phyloP scores from a whole-genome alignment of 352 stramenopile species.

The Phytophthora agathidicida region DNA sequence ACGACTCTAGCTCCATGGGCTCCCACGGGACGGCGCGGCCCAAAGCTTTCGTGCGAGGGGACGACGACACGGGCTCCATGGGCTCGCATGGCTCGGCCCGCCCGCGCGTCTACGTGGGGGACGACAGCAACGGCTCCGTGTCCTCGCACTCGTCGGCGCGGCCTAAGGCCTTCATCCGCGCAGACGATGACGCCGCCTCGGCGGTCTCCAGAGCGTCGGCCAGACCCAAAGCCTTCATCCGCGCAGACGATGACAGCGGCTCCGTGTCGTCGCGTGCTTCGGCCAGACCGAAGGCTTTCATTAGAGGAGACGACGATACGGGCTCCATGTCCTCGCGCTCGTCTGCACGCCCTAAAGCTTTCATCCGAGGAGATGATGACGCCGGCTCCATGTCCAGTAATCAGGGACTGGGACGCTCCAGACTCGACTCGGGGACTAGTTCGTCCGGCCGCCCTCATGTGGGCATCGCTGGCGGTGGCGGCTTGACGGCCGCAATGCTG shows the following conservation, averaged over 20 bases:
- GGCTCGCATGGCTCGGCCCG: constrained; percentile 33
- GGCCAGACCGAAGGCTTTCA: constrained; percentile 33
- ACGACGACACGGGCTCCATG: constrained; percentile 38
- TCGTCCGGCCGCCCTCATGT: constrained; percentile 30
- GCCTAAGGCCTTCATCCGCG: constrained; percentile 36
- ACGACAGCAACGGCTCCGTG: constrained; percentile 30
- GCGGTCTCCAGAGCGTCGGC: constrained; percentile 29
- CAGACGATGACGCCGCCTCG: constrained; percentile 37
- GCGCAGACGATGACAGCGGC: constrained; percentile 36
- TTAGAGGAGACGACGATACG: constrained; percentile 35
- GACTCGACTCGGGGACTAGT: constrained; percentile 27
- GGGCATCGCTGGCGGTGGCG: constrained; percentile 39
- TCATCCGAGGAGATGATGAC: constrained; percentile 28
- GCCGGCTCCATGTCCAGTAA: constrained; percentile 40
- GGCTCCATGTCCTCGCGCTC: constrained; percentile 33
- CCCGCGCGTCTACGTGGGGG: constrained; percentile 18
- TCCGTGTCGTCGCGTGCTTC: constrained; percentile 33
- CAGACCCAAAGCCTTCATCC: constrained; percentile 35
- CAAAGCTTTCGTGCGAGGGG: constrained; percentile 22
- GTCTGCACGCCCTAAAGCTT: constrained; percentile 31
- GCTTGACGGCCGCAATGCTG: constrained; percentile 45
- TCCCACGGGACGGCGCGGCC: constrained; percentile 29
- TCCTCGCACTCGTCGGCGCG: constrained; percentile 22
- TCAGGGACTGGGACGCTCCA: constrained; percentile 15
- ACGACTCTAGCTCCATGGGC: constrained; percentile 39